Evolutionary conservation across 2,329 filamentous ascomycete species (phyloP).

Genomic region (Colletotrichum coccodes): DNA sequence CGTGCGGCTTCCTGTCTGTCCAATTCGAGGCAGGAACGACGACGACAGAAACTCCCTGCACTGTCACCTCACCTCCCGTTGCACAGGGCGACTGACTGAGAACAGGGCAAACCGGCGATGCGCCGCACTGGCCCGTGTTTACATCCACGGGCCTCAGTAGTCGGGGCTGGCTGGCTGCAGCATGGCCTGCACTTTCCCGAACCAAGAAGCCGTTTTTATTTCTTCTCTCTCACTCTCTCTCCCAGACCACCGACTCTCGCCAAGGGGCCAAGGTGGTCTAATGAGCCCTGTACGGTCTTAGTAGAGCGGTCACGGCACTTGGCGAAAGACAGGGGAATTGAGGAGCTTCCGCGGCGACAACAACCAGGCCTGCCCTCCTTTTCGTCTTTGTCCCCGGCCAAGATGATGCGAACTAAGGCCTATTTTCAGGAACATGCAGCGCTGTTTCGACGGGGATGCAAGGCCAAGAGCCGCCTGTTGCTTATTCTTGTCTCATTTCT

Average conservation of each 20-base stretch:
- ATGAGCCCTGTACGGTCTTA: not conserved
- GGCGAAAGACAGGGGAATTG: not conserved
- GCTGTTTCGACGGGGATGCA: not conserved
- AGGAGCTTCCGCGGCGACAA: not conserved
- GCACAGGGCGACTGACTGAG: not conserved
- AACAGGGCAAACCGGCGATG: not conserved
- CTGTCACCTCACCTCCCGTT: not conserved
- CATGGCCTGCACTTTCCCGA: not conserved
- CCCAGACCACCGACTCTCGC: not conserved
- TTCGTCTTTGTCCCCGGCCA: not conserved
- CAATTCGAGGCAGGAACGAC: not conserved
- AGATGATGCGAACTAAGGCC: not conserved
- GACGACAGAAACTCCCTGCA: too few species aligned
- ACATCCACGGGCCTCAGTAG: not conserved
- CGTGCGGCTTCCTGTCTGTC: not conserved
- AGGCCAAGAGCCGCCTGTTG: not conserved
- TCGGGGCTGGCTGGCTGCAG: too few species aligned
- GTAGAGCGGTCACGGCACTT: not conserved
- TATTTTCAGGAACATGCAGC: not conserved
- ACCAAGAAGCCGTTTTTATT: too few species aligned
- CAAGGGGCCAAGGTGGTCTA: not conserved
- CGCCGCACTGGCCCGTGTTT: not conserved
- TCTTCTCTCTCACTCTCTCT: not conserved
- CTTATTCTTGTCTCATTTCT: constrained; percentile 13
- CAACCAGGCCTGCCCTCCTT: not conserved